A percentile compares a stretch with the other conserved stretches of the same genome.
Conservation (phyloP, 1,139 yeast genomes). For the Candida sojae region DNA sequence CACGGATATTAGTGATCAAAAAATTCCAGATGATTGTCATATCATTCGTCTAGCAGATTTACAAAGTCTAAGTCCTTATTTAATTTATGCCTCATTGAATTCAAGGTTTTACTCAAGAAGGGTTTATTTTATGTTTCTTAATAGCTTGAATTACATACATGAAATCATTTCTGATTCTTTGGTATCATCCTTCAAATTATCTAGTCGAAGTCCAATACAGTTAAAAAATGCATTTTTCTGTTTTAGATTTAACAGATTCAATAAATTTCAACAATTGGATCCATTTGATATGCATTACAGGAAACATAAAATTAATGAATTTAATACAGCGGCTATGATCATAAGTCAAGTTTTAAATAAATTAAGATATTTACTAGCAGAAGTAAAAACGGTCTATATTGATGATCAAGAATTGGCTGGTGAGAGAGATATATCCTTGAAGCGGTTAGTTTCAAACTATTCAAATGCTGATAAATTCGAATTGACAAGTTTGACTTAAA, state of each 20-base stretch:
- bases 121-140: constrained; percentile 42
- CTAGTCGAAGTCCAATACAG: not conserved
- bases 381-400: constrained; percentile 33
- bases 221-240: constrained; percentile 33
- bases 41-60: not conserved
- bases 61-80: not conserved
- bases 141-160: constrained; percentile 37
- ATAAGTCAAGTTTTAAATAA: constrained; percentile 40
- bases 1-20: constrained; percentile 9
- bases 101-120: constrained; percentile 20
- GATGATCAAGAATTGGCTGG: constrained; percentile 36
- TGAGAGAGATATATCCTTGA: constrained; percentile 33
- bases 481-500: not conserved
- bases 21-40: no score
- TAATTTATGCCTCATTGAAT: not conserved
- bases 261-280: not conserved
- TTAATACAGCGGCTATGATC: constrained; percentile 32
- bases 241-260: constrained; percentile 14
- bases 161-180: constrained; percentile 31
- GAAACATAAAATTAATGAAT: constrained; percentile 10
- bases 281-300: constrained; percentile 15
- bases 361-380: constrained; percentile 32
- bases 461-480: constrained; percentile 36
- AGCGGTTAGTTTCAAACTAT: constrained; percentile 31
- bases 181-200: constrained; percentile 25